Conservation (phyloP, 139 green algal species). For the Coccomyxa sp. region DNA sequence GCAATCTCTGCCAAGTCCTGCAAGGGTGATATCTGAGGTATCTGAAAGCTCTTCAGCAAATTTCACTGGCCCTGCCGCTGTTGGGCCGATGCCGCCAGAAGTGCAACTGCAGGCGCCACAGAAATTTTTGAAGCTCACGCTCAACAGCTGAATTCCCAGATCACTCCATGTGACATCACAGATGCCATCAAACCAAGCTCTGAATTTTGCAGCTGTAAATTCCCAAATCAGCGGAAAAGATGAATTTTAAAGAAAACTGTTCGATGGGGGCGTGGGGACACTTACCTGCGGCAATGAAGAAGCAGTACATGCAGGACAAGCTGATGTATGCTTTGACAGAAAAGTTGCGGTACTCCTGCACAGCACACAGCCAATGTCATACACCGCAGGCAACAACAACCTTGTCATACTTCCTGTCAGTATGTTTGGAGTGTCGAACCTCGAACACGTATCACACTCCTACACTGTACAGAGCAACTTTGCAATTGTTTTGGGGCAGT, state of each 20-base stretch:
- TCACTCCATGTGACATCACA: neutral
- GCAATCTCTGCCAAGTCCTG: too few species aligned
- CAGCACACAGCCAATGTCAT: neutral
- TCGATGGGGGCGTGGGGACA: neutral
- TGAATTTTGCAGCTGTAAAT: neutral
- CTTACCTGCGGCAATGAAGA: constrained; percentile 10
- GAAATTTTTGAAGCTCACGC: too few species aligned
- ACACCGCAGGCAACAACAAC: neutral
- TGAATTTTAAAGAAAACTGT: neutral
- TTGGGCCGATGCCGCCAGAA: neutral
- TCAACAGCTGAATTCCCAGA: too few species aligned
- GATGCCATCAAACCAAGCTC: neutral
- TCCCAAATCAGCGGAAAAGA: neutral
- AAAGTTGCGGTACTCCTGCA: neutral
- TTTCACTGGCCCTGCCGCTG: neutral
- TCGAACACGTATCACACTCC: neutral
- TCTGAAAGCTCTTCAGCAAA: too few species aligned
- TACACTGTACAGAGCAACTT: neutral
- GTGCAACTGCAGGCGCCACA: neutral
- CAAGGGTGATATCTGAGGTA: too few species aligned
- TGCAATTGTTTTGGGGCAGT: neutral
- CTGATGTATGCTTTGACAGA: neutral
- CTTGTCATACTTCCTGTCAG: neutral
- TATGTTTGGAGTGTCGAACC: neutral
- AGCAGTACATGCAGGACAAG: constrained; percentile 9